Base-by-base conservation (phyloP, 2,329 filamentous ascomycete species). In the Beauveria sp. region DNA sequence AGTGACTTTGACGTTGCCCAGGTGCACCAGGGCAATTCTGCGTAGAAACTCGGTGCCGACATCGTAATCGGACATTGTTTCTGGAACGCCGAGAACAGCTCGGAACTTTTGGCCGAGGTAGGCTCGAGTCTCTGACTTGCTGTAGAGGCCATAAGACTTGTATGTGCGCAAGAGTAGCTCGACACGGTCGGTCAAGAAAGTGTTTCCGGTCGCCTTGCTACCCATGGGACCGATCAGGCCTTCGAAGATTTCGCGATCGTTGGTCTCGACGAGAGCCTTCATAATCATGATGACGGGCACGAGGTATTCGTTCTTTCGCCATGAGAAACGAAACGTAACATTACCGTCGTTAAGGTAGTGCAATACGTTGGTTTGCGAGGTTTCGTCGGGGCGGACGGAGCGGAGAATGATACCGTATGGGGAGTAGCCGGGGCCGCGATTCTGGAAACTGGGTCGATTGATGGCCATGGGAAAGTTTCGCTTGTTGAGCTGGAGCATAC, bases 381-480 rank as follows among this genome's bases (percentile, higher is more conserved):
- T 97, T 76, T 99, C 92, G 75, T 99, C 94, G n/a, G 92, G 92
- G 62, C 94, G 86, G 60, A 97, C 92, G 3, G 89, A 96, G 76
- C 94, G 88, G 66, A 97, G 86, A 69, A 96, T 90, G 62, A 97
- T 89, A 80, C 92, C 94, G 70, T 86, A 94, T 62, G 90, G 88
- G 12, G 92, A 96, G 77, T 97, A 99, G 64, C 90, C 84, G 22
- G 87, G 81, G 43, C 94, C 94, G 77, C 94, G 87, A 69, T 91
- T 92, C 65, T 85, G 83, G 77, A 97, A 99, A 67, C 92, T 96
- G 54, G 89, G 87, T 71, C 94, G 90, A 67, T 91, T 84, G 73
- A 97, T 97, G 52, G 93, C 93, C 84, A 97, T 90, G 55, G 94
- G 93, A 70, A 91, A 97, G 74, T 99, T 99, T 70, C 94, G 84